phyloP scores from a whole-genome alignment of 1,284 basidiomycete species.

The Hypsizygus ulmarius region DNA sequence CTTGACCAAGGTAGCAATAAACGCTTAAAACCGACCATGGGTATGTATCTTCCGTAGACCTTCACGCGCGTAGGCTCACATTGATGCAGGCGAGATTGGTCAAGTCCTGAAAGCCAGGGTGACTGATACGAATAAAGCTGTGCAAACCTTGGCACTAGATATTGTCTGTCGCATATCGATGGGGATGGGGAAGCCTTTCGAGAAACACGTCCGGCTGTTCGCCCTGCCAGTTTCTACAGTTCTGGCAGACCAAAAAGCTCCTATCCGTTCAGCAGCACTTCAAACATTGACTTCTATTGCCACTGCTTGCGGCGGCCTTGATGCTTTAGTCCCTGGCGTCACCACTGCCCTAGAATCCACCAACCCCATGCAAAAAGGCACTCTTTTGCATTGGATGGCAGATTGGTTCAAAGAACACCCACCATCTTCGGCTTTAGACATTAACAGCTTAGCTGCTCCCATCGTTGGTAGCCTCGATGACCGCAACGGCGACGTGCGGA shows the following conservation, averaged over 20 bases:
- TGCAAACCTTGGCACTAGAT: constrained; percentile 88
- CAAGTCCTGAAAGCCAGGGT: constrained; percentile 88
- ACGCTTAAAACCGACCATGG: constrained; percentile 88
- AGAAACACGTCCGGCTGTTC: constrained; percentile 82
- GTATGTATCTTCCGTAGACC: constrained; percentile 41
- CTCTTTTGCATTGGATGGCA: constrained; percentile 83
- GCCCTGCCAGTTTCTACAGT: constrained; percentile 79
- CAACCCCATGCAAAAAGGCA: constrained; percentile 88
- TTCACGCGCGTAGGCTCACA: constrained; percentile 8
- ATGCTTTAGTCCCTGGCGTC: constrained; percentile 78
- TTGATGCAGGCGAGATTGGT: constrained; percentile 76
- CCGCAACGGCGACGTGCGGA: constrained; percentile 88
- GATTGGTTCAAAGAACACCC: constrained; percentile 75
- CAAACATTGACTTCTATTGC: constrained; percentile 83
- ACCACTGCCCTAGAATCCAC: constrained; percentile 79
- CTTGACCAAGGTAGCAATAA: constrained; percentile 91
- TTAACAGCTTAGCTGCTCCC: constrained; percentile 67
- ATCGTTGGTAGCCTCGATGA: constrained; percentile 90
- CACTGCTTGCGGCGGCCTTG: constrained; percentile 81
- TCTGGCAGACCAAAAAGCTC: constrained; percentile 91
- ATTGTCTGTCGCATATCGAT: constrained; percentile 87
- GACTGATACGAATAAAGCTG: constrained; percentile 91
- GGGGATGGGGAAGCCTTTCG: constrained; percentile 95
- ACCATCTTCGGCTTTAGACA: constrained; percentile 60
- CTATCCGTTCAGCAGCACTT: constrained; percentile 77